These are phyloP conservation scores for Porogramme epimiltina DNA, from an alignment of 1,284 basidiomycete species.

Conservation along the genomic window DNA sequence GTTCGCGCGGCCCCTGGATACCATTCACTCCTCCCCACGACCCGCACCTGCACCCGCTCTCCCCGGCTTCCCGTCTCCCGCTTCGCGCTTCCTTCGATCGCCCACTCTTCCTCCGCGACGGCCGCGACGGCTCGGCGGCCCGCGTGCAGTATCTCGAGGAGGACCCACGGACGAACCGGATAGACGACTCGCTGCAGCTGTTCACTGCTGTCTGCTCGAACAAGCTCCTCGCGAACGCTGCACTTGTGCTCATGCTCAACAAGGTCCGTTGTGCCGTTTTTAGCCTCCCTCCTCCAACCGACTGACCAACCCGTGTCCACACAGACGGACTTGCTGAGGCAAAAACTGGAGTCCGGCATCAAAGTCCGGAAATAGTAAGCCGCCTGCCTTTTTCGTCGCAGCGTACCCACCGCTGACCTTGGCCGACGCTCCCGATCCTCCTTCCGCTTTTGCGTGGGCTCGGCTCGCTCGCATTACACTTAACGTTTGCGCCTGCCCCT, in stretches of 20 bases:
- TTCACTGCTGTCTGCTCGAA: constrained; percentile 76
- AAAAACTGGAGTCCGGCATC: constrained; percentile 65
- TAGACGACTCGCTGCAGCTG: constrained; percentile 78
- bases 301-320: not conserved
- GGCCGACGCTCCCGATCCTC: no score
- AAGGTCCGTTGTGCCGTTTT: constrained; percentile 47
- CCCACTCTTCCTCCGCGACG: no score
- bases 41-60: not conserved
- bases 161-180: constrained; percentile 73
- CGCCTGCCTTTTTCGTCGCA: not conserved
- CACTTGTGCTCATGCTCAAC: constrained; percentile 75
- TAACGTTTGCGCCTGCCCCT: not conserved
- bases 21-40: not conserved
- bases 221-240: constrained; percentile 68
- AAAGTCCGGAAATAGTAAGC: constrained; percentile 73
- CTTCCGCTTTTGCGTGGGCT: no score
- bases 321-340: constrained; percentile 65
- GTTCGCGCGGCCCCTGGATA: no score
- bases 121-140: no score
- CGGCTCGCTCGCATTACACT: no score
- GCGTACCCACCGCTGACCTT: not conserved
- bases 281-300: not conserved
- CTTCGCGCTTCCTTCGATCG: no score
- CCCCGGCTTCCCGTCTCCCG: no score
- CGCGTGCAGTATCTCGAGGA: constrained; percentile 73